Base-by-base conservation (phyloP, 257 asterid genomes). In the Fraxinus quadrangulata region DNA sequence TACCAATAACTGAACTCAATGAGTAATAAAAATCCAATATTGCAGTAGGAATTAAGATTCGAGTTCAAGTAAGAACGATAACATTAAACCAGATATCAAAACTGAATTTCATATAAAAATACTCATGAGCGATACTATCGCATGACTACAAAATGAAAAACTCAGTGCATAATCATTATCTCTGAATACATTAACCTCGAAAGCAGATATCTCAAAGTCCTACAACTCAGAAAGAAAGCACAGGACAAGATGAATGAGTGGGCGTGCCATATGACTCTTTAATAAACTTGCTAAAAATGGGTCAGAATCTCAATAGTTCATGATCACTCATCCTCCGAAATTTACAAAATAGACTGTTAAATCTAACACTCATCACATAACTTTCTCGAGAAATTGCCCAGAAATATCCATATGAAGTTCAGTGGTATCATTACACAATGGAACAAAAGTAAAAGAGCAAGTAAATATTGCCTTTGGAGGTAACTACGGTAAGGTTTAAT, bases 161-260 rank as follows among this genome's bases (percentile, higher is more conserved):
- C 69, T 40, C 31, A 21, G 16, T 39, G 31, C 69, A 42, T 49
- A 5, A 76, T 47, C 74, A 45, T 24, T 28, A 72, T 26, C 21
- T 4, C 28, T 14, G 14, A 28, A 10, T 28, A 34, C 17, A 51
- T 51, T 24, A 51, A 66, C 14, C 76, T 19, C 24, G n/a, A 76
- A 10, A 75, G 17, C 13, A 51, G 19, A 67, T 47, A 45, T 73
- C 45, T 14, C 37, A 11, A 24, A 67, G 65, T 26, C 67, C 31
- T 59, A 14, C 33, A 61, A 70, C 45, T 74, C 17, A 67, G 39
- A 74, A 10, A 28, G 34, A 67, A 66, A 67, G 76, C 40, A 70
- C 42, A 14, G 72, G 45, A 65, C 21, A 34, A 9, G 33, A 23
- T 23, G 31, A 61, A 61, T 61, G 31, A 61, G 16, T 23, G 16